These are phyloP conservation scores for Phytophthora citricola DNA, from an alignment of 352 stramenopile genomes.

Conservation along the genomic window DNA sequence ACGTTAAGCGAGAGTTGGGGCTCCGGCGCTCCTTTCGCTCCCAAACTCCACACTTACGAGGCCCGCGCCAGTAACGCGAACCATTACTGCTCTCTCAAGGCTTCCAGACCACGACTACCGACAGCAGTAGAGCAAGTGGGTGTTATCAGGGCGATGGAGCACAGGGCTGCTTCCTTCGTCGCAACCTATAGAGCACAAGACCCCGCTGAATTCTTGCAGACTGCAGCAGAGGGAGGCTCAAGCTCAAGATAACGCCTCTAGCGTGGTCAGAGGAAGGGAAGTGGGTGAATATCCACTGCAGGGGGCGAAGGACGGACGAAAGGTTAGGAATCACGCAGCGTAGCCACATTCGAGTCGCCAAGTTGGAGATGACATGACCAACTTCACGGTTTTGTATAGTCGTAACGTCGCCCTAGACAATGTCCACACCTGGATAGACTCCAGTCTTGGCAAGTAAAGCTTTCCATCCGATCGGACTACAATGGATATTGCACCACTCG, in stretches of 20 bases:
- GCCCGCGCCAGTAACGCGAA: constrained; percentile 3
- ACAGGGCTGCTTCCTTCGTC: constrained; percentile 15
- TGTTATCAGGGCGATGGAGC: not conserved
- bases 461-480: constrained; percentile 8
- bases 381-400: constrained; percentile 11
- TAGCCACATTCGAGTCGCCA: not conserved
- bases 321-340: constrained; percentile 1
- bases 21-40: constrained; percentile 9
- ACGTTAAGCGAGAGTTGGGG: constrained; percentile 1
- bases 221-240: not conserved
- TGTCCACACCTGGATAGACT: constrained; percentile 12
- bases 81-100: constrained; percentile 25
- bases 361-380: constrained; percentile 9
- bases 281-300: constrained; percentile 21
- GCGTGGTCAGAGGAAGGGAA: not conserved
- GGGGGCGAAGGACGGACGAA: constrained; percentile 10
- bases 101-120: constrained; percentile 12
- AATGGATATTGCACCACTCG: constrained; percentile 5
- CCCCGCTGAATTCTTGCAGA: constrained; percentile 23
- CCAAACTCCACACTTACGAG: constrained; percentile 4
- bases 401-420: not conserved
- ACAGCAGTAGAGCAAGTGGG: constrained; percentile 11
- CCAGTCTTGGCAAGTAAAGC: not conserved
- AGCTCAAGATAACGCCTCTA: not conserved
- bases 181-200: constrained; percentile 18